Percentiles rank a stretch among this genome's conserved stretches.
Evolutionary conservation across 2,329 filamentous ascomycete species (phyloP).

Genomic region (Claviceps arundinis): DNA sequence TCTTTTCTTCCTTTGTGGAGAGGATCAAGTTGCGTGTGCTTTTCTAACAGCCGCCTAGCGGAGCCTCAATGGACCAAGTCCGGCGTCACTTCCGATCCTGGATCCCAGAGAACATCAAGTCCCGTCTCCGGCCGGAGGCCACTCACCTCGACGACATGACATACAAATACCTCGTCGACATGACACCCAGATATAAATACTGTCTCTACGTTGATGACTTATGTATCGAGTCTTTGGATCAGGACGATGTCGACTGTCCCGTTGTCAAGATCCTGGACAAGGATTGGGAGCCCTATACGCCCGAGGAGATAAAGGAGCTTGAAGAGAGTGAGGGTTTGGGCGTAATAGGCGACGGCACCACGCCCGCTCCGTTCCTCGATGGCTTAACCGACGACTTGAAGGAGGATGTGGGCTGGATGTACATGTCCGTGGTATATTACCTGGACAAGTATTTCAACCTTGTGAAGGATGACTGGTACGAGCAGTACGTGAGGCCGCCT

Average conservation of each 20-base stretch:
- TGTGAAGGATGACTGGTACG: background rate
- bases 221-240: background rate
- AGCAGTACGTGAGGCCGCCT: background rate
- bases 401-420: constrained; percentile 1
- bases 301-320: no score
- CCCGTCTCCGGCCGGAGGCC: background rate
- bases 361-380: background rate
- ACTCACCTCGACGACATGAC: background rate
- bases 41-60: background rate
- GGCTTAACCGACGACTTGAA: background rate
- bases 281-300: background rate
- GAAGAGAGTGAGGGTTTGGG: no score
- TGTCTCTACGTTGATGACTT: constrained; percentile 1
- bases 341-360: background rate
- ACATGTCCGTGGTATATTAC: background rate
- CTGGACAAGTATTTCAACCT: background rate
- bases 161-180: background rate
- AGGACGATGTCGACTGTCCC: background rate
- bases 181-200: background rate
- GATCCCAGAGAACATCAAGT: background rate
- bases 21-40: no score
- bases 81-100: constrained; percentile 2
- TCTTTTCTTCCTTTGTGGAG: no score
- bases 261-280: background rate
- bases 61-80: constrained; percentile 1